Evolutionary conservation across 768 basidiomycete species (phyloP), one percentile per base, ranked within the genome.

Genomic region (Pleurotus ostreatus): DNA sequence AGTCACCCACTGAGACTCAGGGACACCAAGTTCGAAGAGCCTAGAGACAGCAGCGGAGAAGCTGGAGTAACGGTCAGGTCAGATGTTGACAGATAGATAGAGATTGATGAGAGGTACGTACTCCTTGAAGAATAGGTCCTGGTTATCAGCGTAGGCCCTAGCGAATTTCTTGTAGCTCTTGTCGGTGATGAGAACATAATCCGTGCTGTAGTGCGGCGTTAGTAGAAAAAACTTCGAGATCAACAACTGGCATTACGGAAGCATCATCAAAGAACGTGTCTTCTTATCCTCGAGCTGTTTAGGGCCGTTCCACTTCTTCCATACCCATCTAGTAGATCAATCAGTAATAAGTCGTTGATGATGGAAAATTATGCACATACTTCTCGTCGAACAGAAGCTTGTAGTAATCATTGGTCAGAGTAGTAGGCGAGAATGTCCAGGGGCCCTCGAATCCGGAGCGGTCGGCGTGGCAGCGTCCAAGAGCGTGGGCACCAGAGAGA

Each of bases 341-440:
- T 23, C 8, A 37, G 8, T 65, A 20, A 62, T 51, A n/a, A 22
- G 3, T 16, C 15, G 30, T 48, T 3, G 7, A 52, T 23, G 8
- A 46, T 1, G 7, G 55, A 4, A 20, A 0, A 20, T 4, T 25
- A 4, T 25, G 5, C 23, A 45, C 72, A 60, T 72, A 89, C 83
- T 84, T 92, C 78, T 97, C 94, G 63, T 86, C 80, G 64, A 93
- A 84, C 57, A 99, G 78, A 23, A 98, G 82, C 64, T 85, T 85
- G 83, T 74, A 94, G 76, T 76, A 95, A 65, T 92, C 91, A 69
- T 95, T 94, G 41, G 89, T 88, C 64, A 94, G 68, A 2, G 91
- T 91, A 18, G 84, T 91, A 3, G 94, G 94, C 13, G 92, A 91
- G 83, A 95, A 94, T 2, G 94, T 94, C 92, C 90, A 94, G n/a